Base-by-base conservation (phyloP, 1,284 basidiomycete genomes). In the Leccinum proliferum region DNA sequence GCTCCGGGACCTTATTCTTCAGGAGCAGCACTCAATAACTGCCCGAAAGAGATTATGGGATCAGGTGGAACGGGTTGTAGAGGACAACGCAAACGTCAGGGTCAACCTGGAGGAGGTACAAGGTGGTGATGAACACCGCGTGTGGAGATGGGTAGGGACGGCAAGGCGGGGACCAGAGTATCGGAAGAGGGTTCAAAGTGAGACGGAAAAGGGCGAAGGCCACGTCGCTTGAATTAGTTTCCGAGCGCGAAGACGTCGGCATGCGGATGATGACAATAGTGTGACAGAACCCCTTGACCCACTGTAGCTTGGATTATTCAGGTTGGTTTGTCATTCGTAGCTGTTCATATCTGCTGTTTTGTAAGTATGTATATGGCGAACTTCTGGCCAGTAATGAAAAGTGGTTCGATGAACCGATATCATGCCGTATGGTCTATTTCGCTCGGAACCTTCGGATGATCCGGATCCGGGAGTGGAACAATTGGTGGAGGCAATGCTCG, bases 81-180 rank as follows among this genome's bases (percentile, higher is more conserved):
- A 99, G 77, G 87, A 86, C 61, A 99, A 99, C 77, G 87, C 94
- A 18, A 99, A 99, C 76, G 93, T 99, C 18, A 85, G 93, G 62
- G 88, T 89, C 32, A 90, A 93, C 72, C 81, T 96, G 65, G 90
- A 93, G 73, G 95, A 98, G 77, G 84, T 93, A 56, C 81, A 83
- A 65, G 95, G 94, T 58, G 96, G 91, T n/a, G 90, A 93, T 72
- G 91, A 93, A 77, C 81, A 87, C 74, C 84, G 90, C 64, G 91
- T 93, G 61, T 93, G 90, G 90, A 79, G 87, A 62, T 93, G 90
- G 90, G 84, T 93, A 35, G 90, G 91, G 34, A 77, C 76, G 63
- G 71, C 77, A n/a, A 77, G 79, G 63, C 68, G 69, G 67, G 72
- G 69, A 46, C 69, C 71, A 65, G 71, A 74, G 58, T 65, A 65